Evolutionary conservation across 306 rosid species (phyloP).

Genomic region (Quercus berberidifolia): DNA sequence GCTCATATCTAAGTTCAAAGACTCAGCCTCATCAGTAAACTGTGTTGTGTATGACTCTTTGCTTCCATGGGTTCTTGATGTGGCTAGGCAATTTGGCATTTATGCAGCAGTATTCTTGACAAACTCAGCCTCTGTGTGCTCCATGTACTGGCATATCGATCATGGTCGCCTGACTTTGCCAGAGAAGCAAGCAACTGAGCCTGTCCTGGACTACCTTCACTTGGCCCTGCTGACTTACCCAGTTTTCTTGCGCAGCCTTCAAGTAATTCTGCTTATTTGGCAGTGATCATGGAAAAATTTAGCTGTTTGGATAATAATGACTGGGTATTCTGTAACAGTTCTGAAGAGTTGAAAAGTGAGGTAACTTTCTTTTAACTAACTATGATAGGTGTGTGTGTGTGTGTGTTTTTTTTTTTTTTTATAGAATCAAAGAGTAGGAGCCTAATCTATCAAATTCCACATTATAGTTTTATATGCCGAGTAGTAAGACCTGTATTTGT

Average conservation of each 20-base stretch:
- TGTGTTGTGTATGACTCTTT: slow-evolving; percentile 39
- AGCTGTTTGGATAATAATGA: slow-evolving; percentile 23
- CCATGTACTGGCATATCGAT: slow-evolving; percentile 24
- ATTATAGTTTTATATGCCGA: too few species aligned
- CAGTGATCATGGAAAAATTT: slow-evolving; percentile 16
- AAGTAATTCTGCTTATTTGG: slow-evolving; percentile 26
- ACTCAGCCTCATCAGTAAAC: slow-evolving; percentile 17
- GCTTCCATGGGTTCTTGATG: slow-evolving; percentile 44
- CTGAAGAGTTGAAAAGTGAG: slow-evolving; percentile 32
- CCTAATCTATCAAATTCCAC: too few species aligned
- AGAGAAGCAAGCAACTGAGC: slow-evolving; percentile 4
- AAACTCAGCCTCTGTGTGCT: slow-evolving; percentile 33
- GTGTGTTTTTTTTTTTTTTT: too few species aligned
- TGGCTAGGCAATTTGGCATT: slow-evolving; percentile 25
- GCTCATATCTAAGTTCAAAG: slow-evolving; percentile 20
- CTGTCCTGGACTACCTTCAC: slow-evolving; percentile 35
- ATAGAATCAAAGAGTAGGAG: too few species aligned
- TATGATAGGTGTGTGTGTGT: too few species aligned
- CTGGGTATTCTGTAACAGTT: slow-evolving; percentile 39
- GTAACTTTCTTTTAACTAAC: slow-evolving; percentile 1
- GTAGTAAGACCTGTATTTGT: too few species aligned
- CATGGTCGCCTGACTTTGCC: slow-evolving; percentile 10
- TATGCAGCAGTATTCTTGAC: slow-evolving; percentile 33
- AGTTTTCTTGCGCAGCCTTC: slow-evolving; percentile 15
- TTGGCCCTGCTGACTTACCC: slow-evolving; percentile 25